Conservation (phyloP, 2,329 filamentous ascomycete species). For the Fusarium papillatum region DNA sequence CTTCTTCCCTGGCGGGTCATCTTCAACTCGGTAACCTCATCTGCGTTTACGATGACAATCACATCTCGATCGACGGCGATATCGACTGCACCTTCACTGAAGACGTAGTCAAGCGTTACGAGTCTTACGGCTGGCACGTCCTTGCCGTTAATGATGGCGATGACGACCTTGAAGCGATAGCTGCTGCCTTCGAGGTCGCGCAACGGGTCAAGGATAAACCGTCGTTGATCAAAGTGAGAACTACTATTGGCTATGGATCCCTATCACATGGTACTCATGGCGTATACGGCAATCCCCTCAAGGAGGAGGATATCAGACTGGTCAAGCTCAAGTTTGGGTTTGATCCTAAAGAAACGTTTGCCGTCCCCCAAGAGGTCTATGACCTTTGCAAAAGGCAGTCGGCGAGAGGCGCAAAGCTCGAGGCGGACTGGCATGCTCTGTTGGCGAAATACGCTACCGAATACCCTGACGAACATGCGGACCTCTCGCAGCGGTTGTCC, state of each 20-base stretch:
- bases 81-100: conserved; percentile 98
- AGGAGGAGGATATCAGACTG: conserved; percentile 92
- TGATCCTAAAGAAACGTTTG: conserved; percentile 93
- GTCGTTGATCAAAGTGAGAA: conserved; percentile 94
- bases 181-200: conserved; percentile 87
- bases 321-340: conserved; percentile 97
- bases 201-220: conserved; percentile 96
- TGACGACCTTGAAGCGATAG: conserved; percentile 87
- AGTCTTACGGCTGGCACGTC: conserved; percentile 97
- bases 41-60: conserved; percentile 98
- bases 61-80: conserved; percentile 95
- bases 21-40: conserved; percentile 98
- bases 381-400: conserved; percentile 90
- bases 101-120: conserved; percentile 94
- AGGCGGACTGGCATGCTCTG: conserved; percentile 96
- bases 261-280: conserved; percentile 92
- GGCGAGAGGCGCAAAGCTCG: conserved; percentile 86
- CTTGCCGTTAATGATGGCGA: conserved; percentile 89
- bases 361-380: conserved; percentile 94
- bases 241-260: conserved; percentile 97
- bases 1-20: conserved; percentile 92
- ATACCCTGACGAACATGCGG: conserved; percentile 83
- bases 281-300: conserved; percentile 96
- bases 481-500: conserved; percentile 84
- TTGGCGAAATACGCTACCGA: conserved; percentile 87